Evolutionary conservation across 768 basidiomycete genomes (phyloP).

Genomic region (Mycena leptocephala): DNA sequence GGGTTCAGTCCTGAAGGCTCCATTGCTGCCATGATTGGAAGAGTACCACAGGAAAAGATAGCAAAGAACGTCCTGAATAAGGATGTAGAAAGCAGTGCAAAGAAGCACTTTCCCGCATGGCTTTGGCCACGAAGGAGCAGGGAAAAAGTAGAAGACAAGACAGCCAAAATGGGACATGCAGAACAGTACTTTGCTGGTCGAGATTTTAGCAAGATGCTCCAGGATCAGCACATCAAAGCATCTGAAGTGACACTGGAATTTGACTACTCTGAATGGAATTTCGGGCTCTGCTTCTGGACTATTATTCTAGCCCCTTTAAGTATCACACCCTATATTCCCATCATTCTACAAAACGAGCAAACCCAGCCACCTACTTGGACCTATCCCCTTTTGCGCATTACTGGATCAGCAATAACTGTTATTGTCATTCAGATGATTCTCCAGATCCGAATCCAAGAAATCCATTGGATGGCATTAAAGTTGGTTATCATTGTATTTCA

Average conservation of each 20-base stretch:
- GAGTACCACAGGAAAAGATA: too few relatives aligned
- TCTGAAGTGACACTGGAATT: neutral
- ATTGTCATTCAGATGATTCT: conserved; percentile 4
- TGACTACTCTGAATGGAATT: neutral
- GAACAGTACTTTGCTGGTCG: neutral
- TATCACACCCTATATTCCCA: neutral
- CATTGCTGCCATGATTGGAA: conserved; percentile 2
- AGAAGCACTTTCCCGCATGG: too few relatives aligned
- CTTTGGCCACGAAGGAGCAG: too few relatives aligned
- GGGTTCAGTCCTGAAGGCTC: conserved; percentile 8
- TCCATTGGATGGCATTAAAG: too few relatives aligned
- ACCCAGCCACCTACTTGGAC: neutral
- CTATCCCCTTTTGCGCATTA: conserved; percentile 2
- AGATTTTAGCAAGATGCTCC: neutral
- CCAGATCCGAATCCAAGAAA: neutral
- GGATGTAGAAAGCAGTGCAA: too few relatives aligned
- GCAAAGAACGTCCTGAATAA: too few relatives aligned
- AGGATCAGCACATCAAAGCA: neutral
- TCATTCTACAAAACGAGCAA: neutral
- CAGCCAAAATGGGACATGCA: too few relatives aligned
- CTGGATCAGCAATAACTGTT: conserved; percentile 2
- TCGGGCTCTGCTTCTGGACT: neutral
- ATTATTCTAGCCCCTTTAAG: neutral
- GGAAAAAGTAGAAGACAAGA: too few relatives aligned
- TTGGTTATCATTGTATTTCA: too few relatives aligned